Conservation (phyloP, 2,329 filamentous ascomycete genomes). For the Epichloe coenophiala region DNA sequence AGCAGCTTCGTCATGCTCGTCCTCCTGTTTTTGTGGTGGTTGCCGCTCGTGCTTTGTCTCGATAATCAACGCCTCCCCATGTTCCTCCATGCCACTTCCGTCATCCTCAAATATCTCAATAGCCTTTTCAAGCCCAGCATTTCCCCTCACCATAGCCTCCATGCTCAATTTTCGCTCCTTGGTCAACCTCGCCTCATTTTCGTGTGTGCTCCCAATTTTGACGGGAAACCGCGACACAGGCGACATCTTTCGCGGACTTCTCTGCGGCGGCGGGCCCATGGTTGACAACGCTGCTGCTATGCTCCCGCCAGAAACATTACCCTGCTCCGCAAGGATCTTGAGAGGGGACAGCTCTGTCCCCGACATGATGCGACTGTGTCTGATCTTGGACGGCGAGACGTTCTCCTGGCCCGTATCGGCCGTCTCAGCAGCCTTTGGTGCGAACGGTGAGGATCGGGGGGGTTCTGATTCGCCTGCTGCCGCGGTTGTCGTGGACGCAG, state of each 20-base stretch:
- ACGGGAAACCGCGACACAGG: constrained; percentile 49
- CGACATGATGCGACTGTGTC: constrained; percentile 42
- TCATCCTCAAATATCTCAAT: constrained; percentile 52
- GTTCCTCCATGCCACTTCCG: constrained; percentile 14
- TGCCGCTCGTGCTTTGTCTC: constrained; percentile 15
- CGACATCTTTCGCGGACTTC: constrained; percentile 33
- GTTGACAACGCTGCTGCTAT: constrained; percentile 2
- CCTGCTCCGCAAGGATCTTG: constrained; percentile 35
- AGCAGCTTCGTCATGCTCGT: constrained; percentile 25
- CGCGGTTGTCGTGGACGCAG: constrained; percentile 4
- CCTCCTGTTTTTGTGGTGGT: constrained; percentile 4
- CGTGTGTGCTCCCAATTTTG: constrained; percentile 30
- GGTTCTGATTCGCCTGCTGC: background rate
- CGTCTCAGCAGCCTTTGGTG: constrained; percentile 19
- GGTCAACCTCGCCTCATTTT: constrained; percentile 10
- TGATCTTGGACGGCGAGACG: constrained; percentile 31
- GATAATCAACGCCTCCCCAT: constrained; percentile 15
- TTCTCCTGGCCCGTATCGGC: constrained; percentile 29
- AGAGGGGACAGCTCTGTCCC: constrained; percentile 44
- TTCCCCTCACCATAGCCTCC: constrained; percentile 40
- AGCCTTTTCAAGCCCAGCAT: constrained; percentile 42
- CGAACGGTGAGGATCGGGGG: constrained; percentile 15
- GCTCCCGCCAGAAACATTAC: constrained; percentile 10
- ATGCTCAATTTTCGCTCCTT: constrained; percentile 30
- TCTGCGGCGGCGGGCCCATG: constrained; percentile 11